These are phyloP conservation scores for Komagataella pastoris DNA, from an alignment of 805 yeast species.

Conservation along the genomic window DNA sequence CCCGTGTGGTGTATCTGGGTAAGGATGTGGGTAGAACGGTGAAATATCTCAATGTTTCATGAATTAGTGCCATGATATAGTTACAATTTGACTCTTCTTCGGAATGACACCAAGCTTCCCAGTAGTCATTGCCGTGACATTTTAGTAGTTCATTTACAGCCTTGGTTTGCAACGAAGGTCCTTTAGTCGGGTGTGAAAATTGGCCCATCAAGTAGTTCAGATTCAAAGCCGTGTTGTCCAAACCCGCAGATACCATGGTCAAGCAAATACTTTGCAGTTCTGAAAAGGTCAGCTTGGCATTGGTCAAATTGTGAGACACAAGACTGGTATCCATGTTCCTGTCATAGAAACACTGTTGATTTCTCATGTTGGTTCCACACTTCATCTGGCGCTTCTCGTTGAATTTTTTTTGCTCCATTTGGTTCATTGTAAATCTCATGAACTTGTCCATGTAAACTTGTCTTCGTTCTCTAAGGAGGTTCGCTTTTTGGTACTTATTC, in stretches of 20 bases:
- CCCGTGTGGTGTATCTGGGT: conserved; percentile 47
- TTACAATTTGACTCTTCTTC: conserved; percentile 23
- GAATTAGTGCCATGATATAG: conserved; percentile 41
- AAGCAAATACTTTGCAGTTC: conserved; percentile 51
- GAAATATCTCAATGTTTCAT: conserved; percentile 49
- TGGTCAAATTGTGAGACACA: conserved; percentile 1
- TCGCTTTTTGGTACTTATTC: conserved; percentile 5
- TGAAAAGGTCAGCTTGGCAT: conserved; percentile 13
- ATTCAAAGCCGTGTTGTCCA: conserved; percentile 58
- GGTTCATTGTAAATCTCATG: conserved; percentile 11
- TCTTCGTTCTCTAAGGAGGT: conserved; percentile 24
- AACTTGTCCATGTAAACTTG: conserved; percentile 33
- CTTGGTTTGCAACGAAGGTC: conserved; percentile 24
- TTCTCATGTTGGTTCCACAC: neutral
- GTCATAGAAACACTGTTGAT: neutral
- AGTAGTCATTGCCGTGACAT: conserved; percentile 13
- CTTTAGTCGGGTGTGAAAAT: conserved; percentile 28
- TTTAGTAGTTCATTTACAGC: conserved; percentile 28
- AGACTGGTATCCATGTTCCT: neutral
- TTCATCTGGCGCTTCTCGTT: neutral
- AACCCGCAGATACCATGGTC: conserved; percentile 70
- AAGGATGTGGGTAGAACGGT: conserved; percentile 57
- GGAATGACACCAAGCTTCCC: conserved; percentile 21
- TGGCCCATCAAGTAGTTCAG: conserved; percentile 50
- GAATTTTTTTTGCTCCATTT: conserved; percentile 2